Evolutionary conservation across 805 yeast genomes (phyloP).

Genomic region (Starmerella bombicola): DNA sequence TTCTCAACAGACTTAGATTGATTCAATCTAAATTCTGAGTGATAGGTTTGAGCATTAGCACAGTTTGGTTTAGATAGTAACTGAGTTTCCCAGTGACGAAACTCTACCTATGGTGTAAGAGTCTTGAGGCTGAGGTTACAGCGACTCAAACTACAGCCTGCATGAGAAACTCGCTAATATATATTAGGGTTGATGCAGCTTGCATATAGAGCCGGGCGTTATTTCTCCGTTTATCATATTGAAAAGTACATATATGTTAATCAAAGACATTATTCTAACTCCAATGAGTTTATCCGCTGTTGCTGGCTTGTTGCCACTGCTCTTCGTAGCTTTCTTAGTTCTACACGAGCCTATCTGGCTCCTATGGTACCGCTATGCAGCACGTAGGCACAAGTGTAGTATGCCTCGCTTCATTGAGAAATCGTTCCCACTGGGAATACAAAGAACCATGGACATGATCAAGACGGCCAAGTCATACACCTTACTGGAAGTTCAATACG

Average conservation of each 20-base stretch:
- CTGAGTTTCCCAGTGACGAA: no score
- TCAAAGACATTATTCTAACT: background rate
- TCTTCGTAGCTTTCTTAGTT: background rate
- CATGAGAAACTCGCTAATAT: background rate
- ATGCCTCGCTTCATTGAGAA: background rate
- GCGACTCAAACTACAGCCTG: background rate
- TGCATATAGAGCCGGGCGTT: no score
- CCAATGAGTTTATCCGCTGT: background rate
- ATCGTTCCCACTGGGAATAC: background rate
- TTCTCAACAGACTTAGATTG: no score
- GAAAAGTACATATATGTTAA: no score
- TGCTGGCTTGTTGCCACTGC: no score
- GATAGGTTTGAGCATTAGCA: no score
- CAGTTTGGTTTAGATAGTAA: no score
- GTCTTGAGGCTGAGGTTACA: no score
- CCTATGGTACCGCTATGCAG: background rate
- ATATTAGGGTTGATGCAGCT: background rate
- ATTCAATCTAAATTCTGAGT: no score
- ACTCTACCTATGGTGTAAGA: no score
- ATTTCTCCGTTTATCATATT: no score
- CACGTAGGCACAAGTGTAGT: background rate
- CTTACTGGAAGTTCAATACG: background rate
- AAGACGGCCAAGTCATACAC: background rate
- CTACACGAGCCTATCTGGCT: background rate
- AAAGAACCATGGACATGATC: background rate